phyloP scores from a whole-genome alignment of 257 asterid species.

The Paulownia fortunei region DNA sequence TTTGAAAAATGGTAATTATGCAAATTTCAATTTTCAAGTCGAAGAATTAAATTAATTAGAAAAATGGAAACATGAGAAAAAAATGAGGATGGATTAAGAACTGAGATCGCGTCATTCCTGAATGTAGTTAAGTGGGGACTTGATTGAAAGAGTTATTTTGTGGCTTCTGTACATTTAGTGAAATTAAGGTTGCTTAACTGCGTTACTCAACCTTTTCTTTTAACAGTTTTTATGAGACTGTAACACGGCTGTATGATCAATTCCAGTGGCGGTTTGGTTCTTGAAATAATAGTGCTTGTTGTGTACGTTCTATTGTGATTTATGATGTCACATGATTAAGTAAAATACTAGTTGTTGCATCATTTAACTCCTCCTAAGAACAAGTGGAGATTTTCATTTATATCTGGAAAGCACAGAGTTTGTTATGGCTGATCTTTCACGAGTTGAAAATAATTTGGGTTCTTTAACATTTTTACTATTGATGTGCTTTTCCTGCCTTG shows the following conservation, averaged over 20 bases:
- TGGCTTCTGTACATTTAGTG: conserved; percentile 5
- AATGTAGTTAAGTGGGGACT: background rate
- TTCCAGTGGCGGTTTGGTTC: background rate
- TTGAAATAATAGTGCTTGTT: background rate
- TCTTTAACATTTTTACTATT: background rate
- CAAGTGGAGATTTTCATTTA: background rate
- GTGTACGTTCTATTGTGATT: background rate
- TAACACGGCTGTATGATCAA: background rate
- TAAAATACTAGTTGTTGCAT: background rate
- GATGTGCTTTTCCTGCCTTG: background rate
- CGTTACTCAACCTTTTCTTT: background rate
- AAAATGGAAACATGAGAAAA: background rate
- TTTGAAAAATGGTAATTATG: background rate
- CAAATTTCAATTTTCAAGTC: background rate
- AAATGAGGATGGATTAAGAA: background rate
- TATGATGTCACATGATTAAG: background rate
- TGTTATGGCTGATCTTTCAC: background rate
- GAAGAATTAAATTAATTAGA: background rate
- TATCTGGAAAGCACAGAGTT: background rate
- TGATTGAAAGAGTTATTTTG: background rate
- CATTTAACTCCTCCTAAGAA: background rate
- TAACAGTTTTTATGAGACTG: background rate
- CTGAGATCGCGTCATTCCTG: background rate
- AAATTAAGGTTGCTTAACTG: background rate
- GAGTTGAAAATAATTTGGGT: background rate